Evolutionary conservation across 2,329 filamentous ascomycete genomes (phyloP), one percentile per base, ranked within the genome.

Genomic region (Trichoderma polysporum): DNA sequence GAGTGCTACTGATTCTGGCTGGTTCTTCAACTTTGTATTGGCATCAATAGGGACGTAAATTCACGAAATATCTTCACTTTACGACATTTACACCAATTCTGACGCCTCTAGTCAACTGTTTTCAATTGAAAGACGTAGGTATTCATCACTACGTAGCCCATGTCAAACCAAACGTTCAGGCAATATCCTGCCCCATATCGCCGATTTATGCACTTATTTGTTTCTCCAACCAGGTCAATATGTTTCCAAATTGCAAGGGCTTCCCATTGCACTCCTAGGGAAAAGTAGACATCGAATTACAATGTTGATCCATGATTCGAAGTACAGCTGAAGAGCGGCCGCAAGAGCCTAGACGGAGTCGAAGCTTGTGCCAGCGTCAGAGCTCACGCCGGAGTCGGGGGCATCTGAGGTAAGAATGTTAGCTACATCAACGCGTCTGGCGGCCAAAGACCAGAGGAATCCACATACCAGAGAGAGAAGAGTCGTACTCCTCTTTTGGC

Each of bases 401-500:
- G 47, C 45, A 37, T 67, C 65, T 62, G 54, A 13, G 13, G 22
- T 5, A 15, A 25, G 13, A 19, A 4, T 4, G 58, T 66, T 19
- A 66, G 35, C 5, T 15, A 7, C 13, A 9, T 27, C 27, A 7
- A 35, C 2, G 22, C 5, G 37, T 17, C 1, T 29, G 25, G 27
- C 2, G 22, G 29, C 1, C 12, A 2, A 17, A 25, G 17, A 13
- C n/a, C 2, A 13, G 35, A 19, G 5, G 12, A 1, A 15, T 39
- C 31, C 17, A 67, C 71, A 39, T 70, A 77, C 74, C 74, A 68
- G 73, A 73, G 9, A 76, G 70, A 5, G 69, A 64, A 22, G 73
- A 74, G 4, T 67, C 70, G 1, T 72, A 71, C 2, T 74, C 73
- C 31, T 69, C 66, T 62, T 73, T 71, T 3, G 47, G 64, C 50